Evolutionary conservation across 2,329 filamentous ascomycete species (phyloP).

Genomic region (Phyllosticta citriasiana): DNA sequence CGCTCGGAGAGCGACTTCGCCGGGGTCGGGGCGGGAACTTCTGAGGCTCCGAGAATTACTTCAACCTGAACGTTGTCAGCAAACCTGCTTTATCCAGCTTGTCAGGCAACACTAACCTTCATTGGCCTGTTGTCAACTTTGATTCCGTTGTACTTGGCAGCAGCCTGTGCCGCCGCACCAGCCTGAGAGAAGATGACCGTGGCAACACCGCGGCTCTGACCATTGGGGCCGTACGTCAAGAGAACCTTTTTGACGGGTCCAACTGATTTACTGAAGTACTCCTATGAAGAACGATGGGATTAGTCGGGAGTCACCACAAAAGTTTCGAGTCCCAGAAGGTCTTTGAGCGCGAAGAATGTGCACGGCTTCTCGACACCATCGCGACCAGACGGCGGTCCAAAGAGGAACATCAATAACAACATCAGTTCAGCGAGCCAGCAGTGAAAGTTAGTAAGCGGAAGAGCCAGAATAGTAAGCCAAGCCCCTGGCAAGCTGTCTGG

Average conservation of each 20-base stretch:
- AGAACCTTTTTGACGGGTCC: slow-evolving; percentile 86
- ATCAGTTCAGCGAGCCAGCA: slow-evolving; percentile 50
- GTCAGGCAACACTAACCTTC: slow-evolving; percentile 51
- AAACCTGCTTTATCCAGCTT: not conserved
- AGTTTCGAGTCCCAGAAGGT: not conserved
- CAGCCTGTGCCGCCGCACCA: slow-evolving; percentile 76
- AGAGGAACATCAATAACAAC: slow-evolving; percentile 19
- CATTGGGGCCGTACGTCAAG: slow-evolving; percentile 85
- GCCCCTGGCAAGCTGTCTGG: not conserved
- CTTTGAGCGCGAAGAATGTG: not conserved
- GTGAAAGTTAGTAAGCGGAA: slow-evolving; percentile 38
- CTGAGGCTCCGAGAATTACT: slow-evolving; percentile 71
- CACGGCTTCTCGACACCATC: not conserved
- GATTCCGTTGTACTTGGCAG: slow-evolving; percentile 74
- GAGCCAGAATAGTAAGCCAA: not conserved
- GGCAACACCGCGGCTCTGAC: slow-evolving; percentile 82
- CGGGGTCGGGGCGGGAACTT: slow-evolving; percentile 55
- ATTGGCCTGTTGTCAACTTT: slow-evolving; percentile 84
- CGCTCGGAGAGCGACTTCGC: slow-evolving; percentile 77
- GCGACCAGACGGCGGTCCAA: not conserved
- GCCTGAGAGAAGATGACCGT: slow-evolving; percentile 77
- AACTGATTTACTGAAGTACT: slow-evolving; percentile 85
- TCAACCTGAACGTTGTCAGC: slow-evolving; percentile 55
- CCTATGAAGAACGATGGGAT: slow-evolving; percentile 62
- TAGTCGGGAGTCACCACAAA: slow-evolving; percentile 43